Base-by-base conservation (phyloP, 2,329 filamentous ascomycete species). In the Claviceps lovelessii region DNA sequence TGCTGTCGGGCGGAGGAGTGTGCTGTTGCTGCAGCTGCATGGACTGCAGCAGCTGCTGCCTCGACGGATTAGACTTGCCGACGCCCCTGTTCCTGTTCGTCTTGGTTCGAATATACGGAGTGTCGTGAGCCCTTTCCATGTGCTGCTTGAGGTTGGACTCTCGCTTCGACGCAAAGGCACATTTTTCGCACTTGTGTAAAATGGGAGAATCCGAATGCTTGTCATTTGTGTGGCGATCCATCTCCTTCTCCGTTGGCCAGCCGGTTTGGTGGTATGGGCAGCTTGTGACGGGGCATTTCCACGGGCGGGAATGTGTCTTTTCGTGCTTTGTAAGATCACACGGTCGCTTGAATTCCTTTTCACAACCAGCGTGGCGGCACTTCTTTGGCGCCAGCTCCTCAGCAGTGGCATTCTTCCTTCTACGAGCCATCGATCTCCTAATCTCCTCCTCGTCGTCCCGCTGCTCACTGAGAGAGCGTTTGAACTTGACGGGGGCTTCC, bases 61-160 rank as follows among this genome's bases (percentile, higher is more conserved):
- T 6, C 13, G 75, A 70, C 63, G 73, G 76, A 56, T 68, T 71
- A 31, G 73, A 73, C 54, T 74, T 72, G 61, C 67, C 70, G 55
- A 65, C 61, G 42, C 63, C 61, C 67, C 77, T 81, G 72, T 86
- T 88, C 67, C 87, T 86, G 65, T 94, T 95, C 69, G 86, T 90
- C 79, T 96, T 96, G 57, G 89, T 91, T 60, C 91, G 86, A 54
- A 90, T 79, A 62, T 96, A 96, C n/a, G 78, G 77, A 86, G 88
- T 95, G 56, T 85, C 84, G 64, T 97, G 90, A 0, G 88, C 86
- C 71, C 96, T 96, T 74, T 97, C 91, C 90, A 96, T 96, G 72
- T 97, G 90, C 70, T 96, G 91, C 69, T 96, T 96, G 79, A 89
- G 94, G 70, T 97, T 97, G 59, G 87, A 93, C 73, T 95, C 87